Evolutionary conservation across 148 eudicot species (phyloP).

Genomic region (Rhododendron griersonianum): DNA sequence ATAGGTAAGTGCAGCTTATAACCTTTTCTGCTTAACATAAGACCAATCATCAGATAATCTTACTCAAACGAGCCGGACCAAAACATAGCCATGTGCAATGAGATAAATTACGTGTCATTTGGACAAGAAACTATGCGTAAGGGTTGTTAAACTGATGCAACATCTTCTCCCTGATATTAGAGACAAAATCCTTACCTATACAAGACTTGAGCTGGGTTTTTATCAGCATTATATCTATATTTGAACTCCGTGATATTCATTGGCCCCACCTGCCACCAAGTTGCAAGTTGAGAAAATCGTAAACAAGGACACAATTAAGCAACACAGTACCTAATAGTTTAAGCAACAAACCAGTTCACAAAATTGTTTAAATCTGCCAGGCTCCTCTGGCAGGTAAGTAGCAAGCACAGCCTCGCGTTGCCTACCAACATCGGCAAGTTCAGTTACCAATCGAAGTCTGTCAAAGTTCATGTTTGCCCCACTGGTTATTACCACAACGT

Average conservation of each 20-base stretch:
- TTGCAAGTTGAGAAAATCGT: neutral
- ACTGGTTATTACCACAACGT: slow-evolving; percentile 79
- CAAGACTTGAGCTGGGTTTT: slow-evolving; percentile 65
- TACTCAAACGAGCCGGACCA: neutral
- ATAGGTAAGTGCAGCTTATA: too few relatives aligned
- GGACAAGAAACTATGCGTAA: neutral
- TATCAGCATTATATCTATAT: slow-evolving; percentile 58
- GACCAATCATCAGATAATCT: neutral
- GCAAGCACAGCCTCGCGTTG: slow-evolving; percentile 97
- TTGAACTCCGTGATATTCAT: slow-evolving; percentile 96
- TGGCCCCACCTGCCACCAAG: slow-evolving; percentile 72
- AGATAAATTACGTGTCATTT: neutral
- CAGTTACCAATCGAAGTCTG: slow-evolving; percentile 86
- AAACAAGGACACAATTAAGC: neutral
- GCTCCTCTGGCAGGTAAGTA: slow-evolving; percentile 81
- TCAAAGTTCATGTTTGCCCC: slow-evolving; percentile 99
- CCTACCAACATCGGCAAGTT: slow-evolving; percentile 98
- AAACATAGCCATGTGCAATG: neutral
- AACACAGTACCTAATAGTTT: neutral
- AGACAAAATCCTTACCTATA: slow-evolving; percentile 57
- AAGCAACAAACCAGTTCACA: slow-evolving; percentile 56
- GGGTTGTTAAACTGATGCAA: neutral
- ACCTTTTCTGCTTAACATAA: too few relatives aligned
- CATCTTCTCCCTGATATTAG: neutral
- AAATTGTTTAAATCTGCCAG: slow-evolving; percentile 77